Evolutionary conservation across 164 flowering plant genomes (phyloP).

Genomic region (Stephania yunnanensis): DNA sequence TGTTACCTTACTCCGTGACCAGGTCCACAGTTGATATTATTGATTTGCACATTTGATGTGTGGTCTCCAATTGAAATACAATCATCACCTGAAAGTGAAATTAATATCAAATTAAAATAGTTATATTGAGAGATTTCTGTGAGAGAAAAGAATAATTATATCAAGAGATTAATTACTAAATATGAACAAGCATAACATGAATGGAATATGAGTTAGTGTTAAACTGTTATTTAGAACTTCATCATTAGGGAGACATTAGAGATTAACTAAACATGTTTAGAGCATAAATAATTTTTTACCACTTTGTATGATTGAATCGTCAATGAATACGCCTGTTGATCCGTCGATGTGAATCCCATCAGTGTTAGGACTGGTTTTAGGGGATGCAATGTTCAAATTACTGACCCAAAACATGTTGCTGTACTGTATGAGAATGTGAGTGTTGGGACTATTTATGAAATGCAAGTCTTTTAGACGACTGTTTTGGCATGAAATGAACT

Average conservation of each 20-base stretch:
- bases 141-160: too few species aligned
- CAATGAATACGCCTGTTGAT: constrained; percentile 8
- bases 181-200: too few species aligned
- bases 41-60: constrained; percentile 16
- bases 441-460: constrained; percentile 14
- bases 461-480: background rate
- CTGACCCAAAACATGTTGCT: constrained; percentile 6
- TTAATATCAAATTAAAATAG: background rate
- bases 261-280: too few species aligned
- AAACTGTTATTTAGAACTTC: too few species aligned
- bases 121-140: too few species aligned
- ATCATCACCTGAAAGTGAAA: constrained; percentile 29
- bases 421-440: constrained; percentile 12
- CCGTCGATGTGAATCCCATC: constrained; percentile 29
- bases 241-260: too few species aligned
- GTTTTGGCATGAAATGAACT: background rate
- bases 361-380: constrained; percentile 29
- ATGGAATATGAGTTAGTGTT: too few species aligned
- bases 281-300: constrained; percentile 11
- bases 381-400: constrained; percentile 17
- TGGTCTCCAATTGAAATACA: constrained; percentile 30
- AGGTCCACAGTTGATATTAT: constrained; percentile 24
- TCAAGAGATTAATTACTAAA: too few species aligned
- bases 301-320: constrained; percentile 6
- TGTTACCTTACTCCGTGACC: constrained; percentile 45